These are phyloP conservation scores for Coemansia sp. DNA, from an alignment of 192 early-diverging fungal genomes.

Conservation along the genomic window DNA sequence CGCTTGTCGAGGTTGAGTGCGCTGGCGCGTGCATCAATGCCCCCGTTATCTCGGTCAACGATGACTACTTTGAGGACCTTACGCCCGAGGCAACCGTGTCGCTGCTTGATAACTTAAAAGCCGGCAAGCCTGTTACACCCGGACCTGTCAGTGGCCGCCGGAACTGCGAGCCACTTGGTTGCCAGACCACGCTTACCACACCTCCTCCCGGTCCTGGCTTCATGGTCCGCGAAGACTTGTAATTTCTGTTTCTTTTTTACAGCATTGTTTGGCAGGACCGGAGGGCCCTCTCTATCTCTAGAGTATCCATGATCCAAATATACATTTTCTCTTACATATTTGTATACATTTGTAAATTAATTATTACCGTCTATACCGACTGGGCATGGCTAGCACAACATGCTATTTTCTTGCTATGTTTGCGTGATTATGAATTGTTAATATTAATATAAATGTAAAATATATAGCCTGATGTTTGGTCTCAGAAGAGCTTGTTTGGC, in stretches of 20 bases:
- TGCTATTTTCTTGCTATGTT: neutral
- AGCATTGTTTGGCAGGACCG: slow-evolving; percentile 4
- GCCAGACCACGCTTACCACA: slow-evolving; percentile 81
- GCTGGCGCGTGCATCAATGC: slow-evolving; percentile 99
- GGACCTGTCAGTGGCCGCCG: slow-evolving; percentile 87
- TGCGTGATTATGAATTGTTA: neutral
- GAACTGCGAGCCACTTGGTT: slow-evolving; percentile 85
- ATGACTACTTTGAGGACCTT: slow-evolving; percentile 99
- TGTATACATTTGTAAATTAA: neutral
- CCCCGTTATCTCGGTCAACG: slow-evolving; percentile 96
- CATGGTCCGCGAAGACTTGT: slow-evolving; percentile 78
- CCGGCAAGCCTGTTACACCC: slow-evolving; percentile 74
- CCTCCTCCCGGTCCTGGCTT: slow-evolving; percentile 95
- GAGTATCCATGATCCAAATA: neutral
- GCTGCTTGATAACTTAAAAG: slow-evolving; percentile 84
- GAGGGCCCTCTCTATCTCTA: neutral
- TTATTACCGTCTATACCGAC: too few relatives aligned
- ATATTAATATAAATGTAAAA: neutral
- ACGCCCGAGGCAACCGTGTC: slow-evolving; percentile 88
- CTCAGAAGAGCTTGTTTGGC: slow-evolving; percentile 46
- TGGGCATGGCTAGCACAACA: too few relatives aligned
- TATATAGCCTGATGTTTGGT: neutral
- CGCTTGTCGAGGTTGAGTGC: slow-evolving; percentile 99
- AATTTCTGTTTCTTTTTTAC: slow-evolving; percentile 34
- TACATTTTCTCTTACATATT: neutral